Evolutionary conservation across 306 rosid genomes (phyloP), one percentile per base, ranked within the genome.

Genomic region (Medicago lupulina): DNA sequence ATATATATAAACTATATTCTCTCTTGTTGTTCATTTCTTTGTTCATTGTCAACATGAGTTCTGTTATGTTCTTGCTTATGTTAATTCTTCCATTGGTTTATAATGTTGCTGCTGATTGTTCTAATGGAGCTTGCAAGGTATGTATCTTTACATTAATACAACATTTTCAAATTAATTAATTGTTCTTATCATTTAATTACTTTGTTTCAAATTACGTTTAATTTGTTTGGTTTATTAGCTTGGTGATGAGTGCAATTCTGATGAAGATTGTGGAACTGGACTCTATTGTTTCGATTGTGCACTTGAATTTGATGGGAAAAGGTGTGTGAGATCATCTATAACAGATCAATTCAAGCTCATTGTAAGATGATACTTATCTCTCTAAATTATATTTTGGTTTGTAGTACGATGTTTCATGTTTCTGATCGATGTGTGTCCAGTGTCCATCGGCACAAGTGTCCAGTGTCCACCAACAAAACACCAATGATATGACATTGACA

Each of bases 341-440:
- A 90, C 97, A 17, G 74, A 94, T 81, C 96, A 87, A 70, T 94
- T 94, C 87, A 83, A 86, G 83, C 90, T 92, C 69, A 15, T 88
- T 77, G 97, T 94, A 90, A 72, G 80, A 73, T 60, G 2, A 28
- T 28, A 46, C 10, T n/a, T n/a, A 8, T 4, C 43, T 50, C 4
- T 60, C 40, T 40, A 14, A 14, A 13, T 60, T 60, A 7, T 59
- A 3, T 28, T 0, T 25, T 25, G 0, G 2, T 28, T 28, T 28
- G 0, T 28, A 28, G 4, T 3, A 28, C 4, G 31, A 28, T 28
- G 31, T 3, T 28, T 28, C 31, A 28, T 28, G 31, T 3, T 28
- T 28, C 31, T 28, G 31, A 28, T 28, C 4, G 0, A 28, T 3
- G 31, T 28, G 31, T 28, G 31, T 28, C 31, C 31, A 3, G 4